Evolutionary conservation across 768 basidiomycete species (phyloP), one percentile per base, ranked within the genome.

Genomic region (Leucosporidium creatinivorum): DNA sequence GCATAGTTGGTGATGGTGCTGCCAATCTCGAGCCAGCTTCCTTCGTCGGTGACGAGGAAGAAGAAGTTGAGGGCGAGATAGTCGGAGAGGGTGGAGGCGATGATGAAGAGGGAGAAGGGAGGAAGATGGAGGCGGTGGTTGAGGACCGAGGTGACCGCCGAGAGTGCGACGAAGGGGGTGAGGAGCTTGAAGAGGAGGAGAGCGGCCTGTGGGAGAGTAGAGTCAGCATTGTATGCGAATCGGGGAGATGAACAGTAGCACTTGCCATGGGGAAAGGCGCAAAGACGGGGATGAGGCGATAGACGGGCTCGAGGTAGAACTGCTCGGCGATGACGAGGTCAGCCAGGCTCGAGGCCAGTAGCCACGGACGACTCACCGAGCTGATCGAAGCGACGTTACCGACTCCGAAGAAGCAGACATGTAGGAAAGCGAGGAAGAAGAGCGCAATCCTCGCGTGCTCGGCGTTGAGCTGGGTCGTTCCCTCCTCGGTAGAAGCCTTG

Each of bases 21-120:
- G 9, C 91, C 90, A 61, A 91, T 93, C 75, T 93, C 89, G 65
- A 92, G 80, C 91, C 91, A 93, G 4, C 88, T 89, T 0, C 91
- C 88, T 84, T 73, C 47, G 76, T 93, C 89, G 28, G 85, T 85
- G 31, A 93, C 90, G 49, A 84, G 85, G 80, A 86, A 86, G 78
- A 93, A 92, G 79, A 92, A 91, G 49, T 44, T 62, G 58, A 72
- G 62, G n/a, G 61, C 75, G 80, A 36, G 73, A 85, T 87, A 85
- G 73, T 89, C 88, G 0, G 85, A 87, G 36, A 92, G 80, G 18
- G 86, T 84, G 15, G 90, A 78, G 0, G 89, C 87, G 4, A 91
- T 84, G 7, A 91, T 81, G 74, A 91, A 86, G 44, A 92, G 81
- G 4, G 89, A 89, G 75, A 91, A 89, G 0, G 90, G 85, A 0